Evolutionary conservation across 441 rosid genomes (phyloP).

Genomic region (Gossypium trilobum): DNA sequence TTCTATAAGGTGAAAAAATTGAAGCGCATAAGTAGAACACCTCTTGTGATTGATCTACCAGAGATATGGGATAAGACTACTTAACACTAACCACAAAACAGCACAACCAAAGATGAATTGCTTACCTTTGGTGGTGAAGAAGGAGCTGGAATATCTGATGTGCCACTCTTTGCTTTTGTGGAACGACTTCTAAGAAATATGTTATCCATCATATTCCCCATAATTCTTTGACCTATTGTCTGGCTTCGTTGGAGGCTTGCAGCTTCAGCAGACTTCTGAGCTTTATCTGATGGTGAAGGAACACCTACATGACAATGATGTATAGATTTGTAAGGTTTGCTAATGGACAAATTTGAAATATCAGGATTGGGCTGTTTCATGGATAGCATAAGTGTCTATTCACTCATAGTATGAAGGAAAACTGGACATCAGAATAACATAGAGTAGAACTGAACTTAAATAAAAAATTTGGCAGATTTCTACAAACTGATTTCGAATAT

Average conservation of each 20-base stretch:
- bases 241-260: conserved; percentile 56
- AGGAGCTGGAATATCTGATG: conserved; percentile 53
- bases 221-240: conserved; percentile 77
- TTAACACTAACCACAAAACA: background rate
- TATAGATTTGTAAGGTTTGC: background rate
- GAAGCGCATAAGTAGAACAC: background rate
- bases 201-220: conserved; percentile 87
- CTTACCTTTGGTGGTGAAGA: conserved; percentile 76
- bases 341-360: background rate
- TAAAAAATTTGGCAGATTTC: background rate
- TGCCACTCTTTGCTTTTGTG: conserved; percentile 53
- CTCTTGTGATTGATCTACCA: background rate
- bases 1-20: background rate
- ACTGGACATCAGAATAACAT: background rate
- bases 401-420: background rate
- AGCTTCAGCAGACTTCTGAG: conserved; percentile 52
- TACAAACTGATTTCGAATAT: background rate
- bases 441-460: background rate
- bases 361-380: background rate
- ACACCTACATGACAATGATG: conserved; percentile 35
- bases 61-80: background rate
- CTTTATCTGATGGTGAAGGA: conserved; percentile 76
- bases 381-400: background rate
- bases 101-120: background rate
- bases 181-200: conserved; percentile 70